Evolutionary conservation across 495 filamentous ascomycete species (phyloP).

Genomic region (Talaromyces wortmannii): DNA sequence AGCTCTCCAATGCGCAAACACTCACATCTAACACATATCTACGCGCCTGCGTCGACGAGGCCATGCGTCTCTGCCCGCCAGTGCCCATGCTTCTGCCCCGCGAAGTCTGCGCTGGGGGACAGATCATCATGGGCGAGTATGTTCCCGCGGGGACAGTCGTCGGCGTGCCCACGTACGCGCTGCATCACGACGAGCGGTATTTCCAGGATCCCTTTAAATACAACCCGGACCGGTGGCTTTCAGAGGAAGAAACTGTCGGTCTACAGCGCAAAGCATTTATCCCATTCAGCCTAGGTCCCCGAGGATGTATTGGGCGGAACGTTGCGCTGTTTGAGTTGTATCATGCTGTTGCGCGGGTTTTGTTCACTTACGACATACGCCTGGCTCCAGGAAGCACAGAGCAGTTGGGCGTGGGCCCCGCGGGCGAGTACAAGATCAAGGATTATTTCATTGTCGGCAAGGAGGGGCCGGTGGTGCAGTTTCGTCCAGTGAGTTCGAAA

Average conservation of each 20-base stretch:
- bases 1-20: conserved; percentile 34
- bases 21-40: conserved; percentile 42
- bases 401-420: background rate
- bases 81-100: conserved; percentile 57
- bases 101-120: conserved; percentile 50
- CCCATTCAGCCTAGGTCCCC: conserved; percentile 4
- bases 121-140: conserved; percentile 37
- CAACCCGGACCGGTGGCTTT: conserved; percentile 26
- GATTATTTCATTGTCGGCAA: background rate
- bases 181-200: conserved; percentile 21
- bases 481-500: background rate
- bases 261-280: conserved; percentile 1
- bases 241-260: background rate
- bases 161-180: conserved; percentile 37
- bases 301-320: conserved; percentile 4
- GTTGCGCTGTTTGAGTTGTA: conserved; percentile 19
- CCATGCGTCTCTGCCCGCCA: conserved; percentile 54
- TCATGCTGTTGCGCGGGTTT: conserved; percentile 28
- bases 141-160: conserved; percentile 53
- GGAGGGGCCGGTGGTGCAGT: background rate
- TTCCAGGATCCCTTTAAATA: conserved; percentile 26
- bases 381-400: background rate
- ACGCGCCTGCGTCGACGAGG: conserved; percentile 50
- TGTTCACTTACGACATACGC: conserved; percentile 20
- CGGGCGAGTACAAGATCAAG: background rate